Percentiles rank a stretch among this genome's conserved stretches.
phyloP scores from a whole-genome alignment of 208 protist species.

The Eutreptiella sp. region DNA sequence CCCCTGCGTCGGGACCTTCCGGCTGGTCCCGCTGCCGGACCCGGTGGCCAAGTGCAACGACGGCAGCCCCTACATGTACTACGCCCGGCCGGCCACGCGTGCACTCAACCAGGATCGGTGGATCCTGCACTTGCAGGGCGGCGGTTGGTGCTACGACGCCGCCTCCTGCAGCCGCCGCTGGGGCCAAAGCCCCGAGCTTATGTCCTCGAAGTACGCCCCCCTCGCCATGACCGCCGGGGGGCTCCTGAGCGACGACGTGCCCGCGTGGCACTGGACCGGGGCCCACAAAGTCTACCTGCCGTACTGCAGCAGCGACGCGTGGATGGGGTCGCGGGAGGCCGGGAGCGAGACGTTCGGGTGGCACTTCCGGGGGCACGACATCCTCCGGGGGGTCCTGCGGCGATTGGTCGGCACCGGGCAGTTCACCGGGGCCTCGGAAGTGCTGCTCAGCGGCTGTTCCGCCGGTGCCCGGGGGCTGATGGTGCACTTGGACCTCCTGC shows the following conservation, averaged over 20 bases:
- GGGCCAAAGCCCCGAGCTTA: neutral
- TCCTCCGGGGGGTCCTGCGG: neutral
- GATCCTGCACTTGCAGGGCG: constrained; percentile 14
- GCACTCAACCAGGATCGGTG: neutral
- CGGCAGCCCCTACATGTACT: constrained; percentile 4
- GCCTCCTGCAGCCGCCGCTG: neutral
- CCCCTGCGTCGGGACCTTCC: no score
- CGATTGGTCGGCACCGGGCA: neutral
- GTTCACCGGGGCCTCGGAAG: no score
- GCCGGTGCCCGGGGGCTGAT: constrained; percentile 10
- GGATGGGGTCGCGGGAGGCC: constrained; percentile 3
- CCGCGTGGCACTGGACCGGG: no score
- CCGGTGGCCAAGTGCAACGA: constrained; percentile 19
- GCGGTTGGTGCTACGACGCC: constrained; percentile 14
- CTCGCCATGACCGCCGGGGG: neutral
- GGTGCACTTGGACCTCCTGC: constrained; percentile 11
- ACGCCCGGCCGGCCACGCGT: neutral
- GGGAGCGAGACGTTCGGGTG: neutral
- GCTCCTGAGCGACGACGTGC: constrained; percentile 2
- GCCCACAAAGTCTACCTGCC: constrained; percentile 18
- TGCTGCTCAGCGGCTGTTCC: constrained; percentile 14
- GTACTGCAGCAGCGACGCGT: constrained; percentile 21
- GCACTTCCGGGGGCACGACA: constrained; percentile 10
- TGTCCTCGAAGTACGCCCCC: constrained; percentile 4
- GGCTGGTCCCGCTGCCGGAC: no score